Base-by-base conservation (phyloP, 164 flowering plant species). In the Malania oleifera region DNA sequence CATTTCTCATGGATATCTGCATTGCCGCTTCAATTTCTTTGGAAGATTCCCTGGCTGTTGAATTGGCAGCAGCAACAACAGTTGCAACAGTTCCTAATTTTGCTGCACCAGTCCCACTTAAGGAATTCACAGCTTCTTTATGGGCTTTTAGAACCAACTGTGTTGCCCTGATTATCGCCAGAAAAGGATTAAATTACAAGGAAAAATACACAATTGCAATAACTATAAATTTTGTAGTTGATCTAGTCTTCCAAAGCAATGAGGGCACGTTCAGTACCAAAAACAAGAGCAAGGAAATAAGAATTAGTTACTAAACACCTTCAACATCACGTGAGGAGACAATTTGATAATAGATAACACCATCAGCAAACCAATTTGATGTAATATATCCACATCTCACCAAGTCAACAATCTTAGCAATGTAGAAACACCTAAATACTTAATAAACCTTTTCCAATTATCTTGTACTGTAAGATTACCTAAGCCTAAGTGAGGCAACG, bases 21-120 rank as follows among this genome's bases (percentile, higher is more conserved):
- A 90, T 86, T 56, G 96, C 99, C 35, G 87, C 89, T 79, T 90
- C 96, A 76, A 93, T 83, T 79, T 90, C 99, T 77, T 88, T 93
- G 43, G 96, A 75, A 66, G 90, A 75, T 71, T 93, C 97, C 61
- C 66, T 57, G 10, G 96, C 97, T 29, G 86, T 80, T 31, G 99
- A 88, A 75, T 93, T 93, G 50, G 97, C 99, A 66, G 97, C 95
- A 67, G 95, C 92, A 67, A 93, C 99, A 3, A 90, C 95, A 27
- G 97, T 74, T 54, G 97, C 92, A 61, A 91, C 95, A 19, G 91
- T 84, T 57, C 99, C 99, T 45, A 91, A 62, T 74, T 76, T 81
- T 35, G 99, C 67, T 62, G 92, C 78, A 59, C 97, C 88, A 75
- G 70, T 86, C 41, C 99, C 99, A 70, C 93, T 82, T 65, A 90